Evolutionary conservation across 2,329 filamentous ascomycete genomes (phyloP).

Genomic region (Fusarium sp.): DNA sequence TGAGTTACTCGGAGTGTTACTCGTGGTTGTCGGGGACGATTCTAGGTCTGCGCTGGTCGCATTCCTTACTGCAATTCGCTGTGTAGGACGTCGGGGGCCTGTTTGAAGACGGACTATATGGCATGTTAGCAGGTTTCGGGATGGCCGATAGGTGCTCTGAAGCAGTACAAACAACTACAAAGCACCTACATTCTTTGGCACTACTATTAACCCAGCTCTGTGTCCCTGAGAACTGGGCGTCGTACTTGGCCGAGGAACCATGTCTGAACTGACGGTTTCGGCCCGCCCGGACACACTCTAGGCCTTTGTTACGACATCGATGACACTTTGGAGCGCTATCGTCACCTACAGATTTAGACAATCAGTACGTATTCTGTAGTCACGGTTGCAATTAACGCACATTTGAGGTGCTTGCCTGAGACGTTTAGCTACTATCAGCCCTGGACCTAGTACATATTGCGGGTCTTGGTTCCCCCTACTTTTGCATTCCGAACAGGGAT

Average conservation of each 20-base stretch:
- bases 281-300: constrained; percentile 25
- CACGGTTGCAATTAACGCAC: constrained; percentile 2
- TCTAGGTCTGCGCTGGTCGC: fast-evolving
- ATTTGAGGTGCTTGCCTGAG: constrained; percentile 41
- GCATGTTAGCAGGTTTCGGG: too few species aligned
- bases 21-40: fast-evolving
- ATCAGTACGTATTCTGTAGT: fast-evolving
- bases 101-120: constrained; percentile 35
- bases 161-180: too few species aligned
- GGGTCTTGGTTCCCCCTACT: background rate
- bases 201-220: constrained; percentile 40
- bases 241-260: constrained; percentile 40
- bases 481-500: constrained; percentile 39
- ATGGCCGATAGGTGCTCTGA: too few species aligned
- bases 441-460: fast-evolving
- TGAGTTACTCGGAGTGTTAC: background rate
- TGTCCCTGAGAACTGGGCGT: constrained; percentile 33
- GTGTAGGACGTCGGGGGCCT: background rate
- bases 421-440: background rate
- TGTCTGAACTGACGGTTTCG: constrained; percentile 29
- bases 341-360: constrained; percentile 16
- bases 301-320: constrained; percentile 20
- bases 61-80: constrained; percentile 19
- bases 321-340: constrained; percentile 8
- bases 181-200: constrained; percentile 30